These are phyloP conservation scores for Beauveria medogensis DNA, from an alignment of 2,329 filamentous ascomycete species.

Conservation along the genomic window DNA sequence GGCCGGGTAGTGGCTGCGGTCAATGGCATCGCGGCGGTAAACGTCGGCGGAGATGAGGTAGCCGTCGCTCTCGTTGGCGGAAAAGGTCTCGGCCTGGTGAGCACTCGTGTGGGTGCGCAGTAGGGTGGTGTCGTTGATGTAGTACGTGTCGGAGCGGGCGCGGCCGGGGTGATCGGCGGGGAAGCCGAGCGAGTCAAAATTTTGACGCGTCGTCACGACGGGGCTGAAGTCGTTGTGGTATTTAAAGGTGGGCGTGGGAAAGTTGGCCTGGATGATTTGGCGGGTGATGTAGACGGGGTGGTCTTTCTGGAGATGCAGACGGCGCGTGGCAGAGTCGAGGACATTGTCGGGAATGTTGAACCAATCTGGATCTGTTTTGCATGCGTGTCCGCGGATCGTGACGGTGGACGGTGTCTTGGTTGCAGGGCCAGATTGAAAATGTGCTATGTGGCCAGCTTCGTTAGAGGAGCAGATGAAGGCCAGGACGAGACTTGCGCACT, in stretches of 20 bases:
- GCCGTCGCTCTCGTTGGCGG: conserved; percentile 61
- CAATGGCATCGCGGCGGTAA: conserved; percentile 89
- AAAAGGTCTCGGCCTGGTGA: conserved; percentile 79
- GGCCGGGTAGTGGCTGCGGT: conserved; percentile 88
- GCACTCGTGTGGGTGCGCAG: conserved; percentile 91
- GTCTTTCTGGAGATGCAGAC: conserved; percentile 81
- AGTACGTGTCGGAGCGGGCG: conserved; percentile 87
- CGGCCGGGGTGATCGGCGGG: conserved; percentile 81
- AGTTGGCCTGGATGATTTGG: conserved; percentile 84
- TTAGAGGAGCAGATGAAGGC: background rate
- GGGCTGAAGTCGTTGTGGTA: conserved; percentile 75
- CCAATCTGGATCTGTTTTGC: conserved; percentile 65
- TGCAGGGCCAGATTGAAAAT: conserved; percentile 3
- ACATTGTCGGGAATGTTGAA: conserved; percentile 78
- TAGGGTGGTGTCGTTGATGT: conserved; percentile 76
- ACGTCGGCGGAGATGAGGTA: conserved; percentile 93
- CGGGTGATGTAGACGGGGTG: conserved; percentile 89
- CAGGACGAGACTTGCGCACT: background rate
- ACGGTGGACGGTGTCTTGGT: conserved; percentile 22
- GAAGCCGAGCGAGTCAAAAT: conserved; percentile 97
- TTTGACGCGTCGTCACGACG: conserved; percentile 75
- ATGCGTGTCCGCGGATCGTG: conserved; percentile 54
- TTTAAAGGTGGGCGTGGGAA: conserved; percentile 63
- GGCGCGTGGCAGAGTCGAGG: conserved; percentile 62
- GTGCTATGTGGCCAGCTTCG: background rate